A percentile compares a stretch with the other conserved stretches of the same genome.
Evolutionary conservation across 2,329 filamentous ascomycete genomes (phyloP).

Genomic region (Neofusicoccum ribis): DNA sequence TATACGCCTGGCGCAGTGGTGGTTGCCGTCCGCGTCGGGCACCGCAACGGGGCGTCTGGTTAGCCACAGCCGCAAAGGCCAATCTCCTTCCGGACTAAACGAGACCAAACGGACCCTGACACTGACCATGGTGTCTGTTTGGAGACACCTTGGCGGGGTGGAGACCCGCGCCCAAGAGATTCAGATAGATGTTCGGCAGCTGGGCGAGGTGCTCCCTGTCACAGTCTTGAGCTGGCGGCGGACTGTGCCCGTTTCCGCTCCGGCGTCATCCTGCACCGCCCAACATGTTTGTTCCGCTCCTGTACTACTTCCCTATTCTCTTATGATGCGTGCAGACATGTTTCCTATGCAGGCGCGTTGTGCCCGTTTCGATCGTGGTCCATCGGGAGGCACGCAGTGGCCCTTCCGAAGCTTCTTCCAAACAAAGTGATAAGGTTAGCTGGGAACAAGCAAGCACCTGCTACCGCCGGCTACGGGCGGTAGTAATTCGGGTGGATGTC

Average conservation of each 20-base stretch:
- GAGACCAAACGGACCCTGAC: neutral
- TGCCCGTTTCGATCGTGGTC: neutral
- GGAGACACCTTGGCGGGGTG: neutral
- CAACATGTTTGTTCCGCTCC: neutral
- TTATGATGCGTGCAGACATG: neutral
- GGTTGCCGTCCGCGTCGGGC: neutral
- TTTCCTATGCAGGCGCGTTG: no score
- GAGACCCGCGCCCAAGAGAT: constrained; percentile 3
- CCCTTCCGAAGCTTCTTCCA: neutral
- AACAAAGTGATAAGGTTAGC: neutral
- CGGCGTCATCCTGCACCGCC: neutral
- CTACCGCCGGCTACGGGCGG: neutral
- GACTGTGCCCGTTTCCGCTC: neutral
- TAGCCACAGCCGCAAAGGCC: neutral
- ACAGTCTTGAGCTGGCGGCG: no score
- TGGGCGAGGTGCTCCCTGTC: neutral
- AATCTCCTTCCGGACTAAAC: neutral
- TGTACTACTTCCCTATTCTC: neutral
- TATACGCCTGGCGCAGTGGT: neutral
- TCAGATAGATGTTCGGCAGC: constrained; percentile 9
- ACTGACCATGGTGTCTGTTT: neutral
- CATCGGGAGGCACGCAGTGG: neutral
- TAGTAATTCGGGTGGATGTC: neutral
- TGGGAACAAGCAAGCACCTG: neutral
- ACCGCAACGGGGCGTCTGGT: neutral